These are phyloP conservation scores for Agrocybe pediades DNA, from an alignment of 768 basidiomycete species.

Conservation along the genomic window DNA sequence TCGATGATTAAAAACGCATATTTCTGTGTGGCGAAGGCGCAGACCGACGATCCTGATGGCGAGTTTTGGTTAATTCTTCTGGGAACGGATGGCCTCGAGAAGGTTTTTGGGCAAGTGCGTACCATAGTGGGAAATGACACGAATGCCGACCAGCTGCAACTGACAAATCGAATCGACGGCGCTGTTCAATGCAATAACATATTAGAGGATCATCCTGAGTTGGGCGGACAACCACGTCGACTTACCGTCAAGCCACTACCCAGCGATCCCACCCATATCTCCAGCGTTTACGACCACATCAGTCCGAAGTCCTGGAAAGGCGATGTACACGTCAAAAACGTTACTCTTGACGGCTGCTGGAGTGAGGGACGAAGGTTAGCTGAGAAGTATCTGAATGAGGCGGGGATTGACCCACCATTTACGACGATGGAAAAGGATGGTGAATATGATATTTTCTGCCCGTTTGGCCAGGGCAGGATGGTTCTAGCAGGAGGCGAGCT, in stretches of 20 bases:
- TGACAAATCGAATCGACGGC: constrained; percentile 10
- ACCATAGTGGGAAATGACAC: constrained; percentile 13
- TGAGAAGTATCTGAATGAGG: background rate
- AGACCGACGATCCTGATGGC: constrained; percentile 22
- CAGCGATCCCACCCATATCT: too few species aligned
- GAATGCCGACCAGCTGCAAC: constrained; percentile 11
- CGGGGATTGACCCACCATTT: background rate
- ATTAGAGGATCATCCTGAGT: constrained; percentile 16
- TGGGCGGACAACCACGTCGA: constrained; percentile 12
- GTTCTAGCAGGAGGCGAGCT: constrained; percentile 10
- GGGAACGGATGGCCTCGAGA: constrained; percentile 30
- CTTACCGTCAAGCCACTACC: constrained; percentile 10
- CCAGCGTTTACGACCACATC: constrained; percentile 4
- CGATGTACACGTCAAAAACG: constrained; percentile 13
- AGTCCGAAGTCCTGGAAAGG: constrained; percentile 21
- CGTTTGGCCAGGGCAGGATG: constrained; percentile 5
- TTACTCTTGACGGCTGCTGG: constrained; percentile 16
- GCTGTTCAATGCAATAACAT: constrained; percentile 15
- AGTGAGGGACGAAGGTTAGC: constrained; percentile 1
- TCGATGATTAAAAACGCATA: constrained; percentile 34
- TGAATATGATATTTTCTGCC: constrained; percentile 7
- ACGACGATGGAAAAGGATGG: background rate
- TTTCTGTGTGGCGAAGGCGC: constrained; percentile 33
- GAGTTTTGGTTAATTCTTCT: constrained; percentile 29
- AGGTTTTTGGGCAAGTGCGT: constrained; percentile 18